Base-by-base conservation (phyloP, 805 yeast genomes). In the Yamadazyma insecticola region DNA sequence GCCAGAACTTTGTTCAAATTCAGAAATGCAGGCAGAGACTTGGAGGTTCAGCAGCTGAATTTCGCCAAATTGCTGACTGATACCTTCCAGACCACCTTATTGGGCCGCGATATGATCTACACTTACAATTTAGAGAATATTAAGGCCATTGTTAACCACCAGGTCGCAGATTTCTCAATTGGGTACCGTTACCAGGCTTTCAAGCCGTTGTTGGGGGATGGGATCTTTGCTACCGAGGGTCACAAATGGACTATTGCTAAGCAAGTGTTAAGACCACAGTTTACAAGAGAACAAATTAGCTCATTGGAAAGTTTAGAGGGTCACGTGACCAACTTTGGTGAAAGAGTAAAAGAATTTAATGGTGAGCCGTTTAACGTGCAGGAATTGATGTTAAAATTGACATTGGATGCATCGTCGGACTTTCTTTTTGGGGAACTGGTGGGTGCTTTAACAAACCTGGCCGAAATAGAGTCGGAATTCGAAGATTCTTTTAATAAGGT, bases 321-420 rank as follows among this genome's bases (percentile, higher is more conserved):
- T 7, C 65, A 54, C 34, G 36, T 58, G 13, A 50, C 49, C 27
- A 33, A 40, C 10, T 45, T 60, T 16, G 52, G 51, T 24, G 36
- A 43, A 24, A 53, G 48, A 28, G 43, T 54, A 16, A 41, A 29
- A 19, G 29, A 38, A 15, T 26, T 32, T 12, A 30, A 45, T 7
- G 60, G 60, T 4, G 26, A 36, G 13, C 38, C 46, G 10, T 44
- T 60, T 32, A 57, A 60, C 36, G 37, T 58, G 22, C 67, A 60
- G 30, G 60, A 58, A 20, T 51, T 57, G 28, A 54, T 59, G 33
- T 55, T 52, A 37, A 49, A 45, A 25, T 52, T 62, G 18, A 61
- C 69, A 8, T 53, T 63, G 30, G 70, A 63, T 41, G 51, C 67
- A 16, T 54, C 68, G 5, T 47, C 65, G 5, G 69, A 62, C 37